Base-by-base conservation (phyloP, 2,329 filamentous ascomycete genomes). In the Ceratocystis papillata region DNA sequence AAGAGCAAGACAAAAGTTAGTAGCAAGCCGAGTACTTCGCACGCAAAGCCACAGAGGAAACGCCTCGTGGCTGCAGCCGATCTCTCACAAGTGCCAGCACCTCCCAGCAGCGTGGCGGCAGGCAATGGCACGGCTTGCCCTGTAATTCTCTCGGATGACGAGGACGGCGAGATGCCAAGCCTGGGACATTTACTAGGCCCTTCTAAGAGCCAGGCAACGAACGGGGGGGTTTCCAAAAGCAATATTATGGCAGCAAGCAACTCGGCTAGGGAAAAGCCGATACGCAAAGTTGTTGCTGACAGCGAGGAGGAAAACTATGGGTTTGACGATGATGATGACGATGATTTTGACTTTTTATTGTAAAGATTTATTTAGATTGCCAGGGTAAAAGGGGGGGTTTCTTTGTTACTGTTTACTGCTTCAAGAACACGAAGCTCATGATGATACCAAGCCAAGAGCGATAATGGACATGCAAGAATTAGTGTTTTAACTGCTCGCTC, bases 231-330 rank as follows among this genome's bases (percentile, higher is more conserved):
- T n/a, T 6, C 28, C 3, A 59, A 3, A 8, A 17, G 28, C 17
- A 17, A 25, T 25, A 28, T 10, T 4, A 12, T 15, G 8, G 20
- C 15, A n/a, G 15, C 22, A 25, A 15, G 22, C 6, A 30, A 59
- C 28, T n/a, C 53, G n/a, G 2, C 28, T 8, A 59, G 28, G 53
- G 53, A 33, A 6, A 59, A 59, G n/a, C 12, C 15, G 8, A 25
- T n/a, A 12, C 17, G 6, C 61, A 28, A 48, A 48, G 25, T 17
- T 25, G 60, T 67, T 63, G 48, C 17, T 7, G 61, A 61, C n/a
- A 64, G 59, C 20, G 65, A 67, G n/a, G 65, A 63, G 20, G 61
- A 63, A 48, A 63, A 67, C 57, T 67, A 64, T 37, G 65, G 62
- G 44, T 22, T 67, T 45, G 65, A 67, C 45, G 61, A 63, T 25